A percentile compares a stretch with the other conserved stretches of the same genome.
Conservation (phyloP, 129 eudicot species). For the Saposhnikovia divaricata region DNA sequence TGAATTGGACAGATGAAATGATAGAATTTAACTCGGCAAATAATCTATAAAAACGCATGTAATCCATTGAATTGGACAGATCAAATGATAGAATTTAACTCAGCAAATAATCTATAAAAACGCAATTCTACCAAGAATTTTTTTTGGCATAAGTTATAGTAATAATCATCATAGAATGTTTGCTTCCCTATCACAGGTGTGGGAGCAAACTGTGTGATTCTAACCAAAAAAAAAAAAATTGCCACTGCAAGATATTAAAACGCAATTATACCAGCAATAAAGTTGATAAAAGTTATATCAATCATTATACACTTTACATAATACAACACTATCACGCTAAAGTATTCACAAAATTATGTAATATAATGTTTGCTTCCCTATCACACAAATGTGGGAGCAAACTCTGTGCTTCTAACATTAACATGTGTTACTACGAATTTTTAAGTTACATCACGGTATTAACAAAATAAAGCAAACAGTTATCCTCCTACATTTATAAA, state of each 20-base stretch:
- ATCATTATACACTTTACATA: neutral
- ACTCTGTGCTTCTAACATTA: neutral
- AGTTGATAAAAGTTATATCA: too few species aligned
- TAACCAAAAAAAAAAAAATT: neutral
- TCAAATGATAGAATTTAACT: neutral
- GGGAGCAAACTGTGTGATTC: neutral
- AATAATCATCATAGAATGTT: too few species aligned
- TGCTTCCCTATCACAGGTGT: too few species aligned
- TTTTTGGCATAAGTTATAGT: neutral
- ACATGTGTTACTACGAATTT: neutral
- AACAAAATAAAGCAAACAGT: neutral
- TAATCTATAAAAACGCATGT: neutral
- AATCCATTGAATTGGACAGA: neutral
- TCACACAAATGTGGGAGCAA: neutral
- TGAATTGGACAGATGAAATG: neutral
- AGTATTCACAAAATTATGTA: neutral
- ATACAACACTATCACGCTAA: neutral
- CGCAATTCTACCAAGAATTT: neutral
- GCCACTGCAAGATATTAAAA: neutral
- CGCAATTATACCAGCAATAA: too few species aligned
- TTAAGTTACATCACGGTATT: neutral
- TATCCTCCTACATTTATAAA: neutral
- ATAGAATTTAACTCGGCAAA: neutral
- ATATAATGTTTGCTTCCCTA: neutral
- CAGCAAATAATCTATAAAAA: neutral